A percentile compares a stretch with the other conserved stretches of the same genome.
phyloP scores from a whole-genome alignment of 192 early-diverging fungal species.

The Haplosporangium gracile region DNA sequence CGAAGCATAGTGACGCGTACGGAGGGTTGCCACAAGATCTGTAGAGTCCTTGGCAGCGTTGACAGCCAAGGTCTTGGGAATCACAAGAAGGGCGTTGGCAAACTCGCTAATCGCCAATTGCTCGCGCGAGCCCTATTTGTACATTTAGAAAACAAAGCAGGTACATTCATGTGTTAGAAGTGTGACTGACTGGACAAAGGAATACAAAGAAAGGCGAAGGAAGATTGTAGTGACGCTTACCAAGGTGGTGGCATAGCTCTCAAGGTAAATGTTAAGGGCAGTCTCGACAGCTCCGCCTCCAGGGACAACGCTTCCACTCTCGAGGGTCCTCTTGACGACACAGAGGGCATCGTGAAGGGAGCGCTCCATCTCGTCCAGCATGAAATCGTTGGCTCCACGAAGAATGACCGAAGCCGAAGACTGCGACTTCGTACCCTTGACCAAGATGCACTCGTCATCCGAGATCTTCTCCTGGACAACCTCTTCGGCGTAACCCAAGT shows the following conservation, averaged over 20 bases:
- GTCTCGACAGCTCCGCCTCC: slow-evolving; percentile 97
- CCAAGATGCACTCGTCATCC: slow-evolving; percentile 97
- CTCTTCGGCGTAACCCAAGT: slow-evolving; percentile 94
- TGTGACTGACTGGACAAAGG: not conserved
- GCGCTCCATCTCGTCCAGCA: slow-evolving; percentile 99
- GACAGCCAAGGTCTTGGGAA: slow-evolving; percentile 97
- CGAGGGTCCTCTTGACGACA: slow-evolving; percentile 96
- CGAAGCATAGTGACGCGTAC: slow-evolving; percentile 95
- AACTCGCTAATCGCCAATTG: slow-evolving; percentile 99
- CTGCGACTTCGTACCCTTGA: slow-evolving; percentile 92
- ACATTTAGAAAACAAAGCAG: not conserved
- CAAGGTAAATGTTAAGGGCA: slow-evolving; percentile 96
- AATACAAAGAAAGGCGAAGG: not conserved
- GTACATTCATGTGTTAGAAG: slow-evolving; percentile 4
- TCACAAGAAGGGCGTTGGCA: slow-evolving; percentile 93
- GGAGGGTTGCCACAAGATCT: slow-evolving; percentile 96
- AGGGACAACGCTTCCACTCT: slow-evolving; percentile 95
- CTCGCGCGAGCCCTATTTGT: slow-evolving; percentile 89
- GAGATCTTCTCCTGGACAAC: slow-evolving; percentile 98
- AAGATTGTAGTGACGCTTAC: slow-evolving; percentile 58
- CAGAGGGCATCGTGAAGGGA: slow-evolving; percentile 95
- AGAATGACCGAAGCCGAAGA: slow-evolving; percentile 95
- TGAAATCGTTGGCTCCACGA: slow-evolving; percentile 98
- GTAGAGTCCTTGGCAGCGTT: slow-evolving; percentile 99
- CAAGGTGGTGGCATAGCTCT: slow-evolving; percentile 97